phyloP scores from a whole-genome alignment of 2,329 filamentous ascomycete genomes.

The Podosphaera xanthii region DNA sequence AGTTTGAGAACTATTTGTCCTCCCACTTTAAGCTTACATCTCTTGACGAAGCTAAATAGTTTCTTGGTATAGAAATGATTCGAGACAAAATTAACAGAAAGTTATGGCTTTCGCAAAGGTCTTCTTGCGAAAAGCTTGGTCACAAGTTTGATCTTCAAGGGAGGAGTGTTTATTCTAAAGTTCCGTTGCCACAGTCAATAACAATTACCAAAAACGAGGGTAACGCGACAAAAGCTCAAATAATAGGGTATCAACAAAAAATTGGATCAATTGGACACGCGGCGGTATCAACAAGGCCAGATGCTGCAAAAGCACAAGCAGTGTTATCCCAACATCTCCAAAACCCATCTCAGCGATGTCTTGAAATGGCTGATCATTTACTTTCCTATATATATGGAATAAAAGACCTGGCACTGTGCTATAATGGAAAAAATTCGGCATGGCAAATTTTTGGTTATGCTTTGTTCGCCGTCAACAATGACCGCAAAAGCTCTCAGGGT shows the following conservation, averaged over 20 bases:
- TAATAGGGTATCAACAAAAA: not conserved
- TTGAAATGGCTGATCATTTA: not conserved
- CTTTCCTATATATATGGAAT: not conserved
- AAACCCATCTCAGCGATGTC: not conserved
- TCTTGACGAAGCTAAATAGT: not conserved
- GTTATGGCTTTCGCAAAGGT: not conserved
- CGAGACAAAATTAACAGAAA: not conserved
- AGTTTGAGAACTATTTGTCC: too few relatives aligned
- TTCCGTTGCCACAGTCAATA: not conserved
- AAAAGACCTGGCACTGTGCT: not conserved
- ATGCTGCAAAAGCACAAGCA: not conserved
- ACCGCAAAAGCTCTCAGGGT: not conserved
- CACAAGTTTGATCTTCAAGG: not conserved
- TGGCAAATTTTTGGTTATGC: not conserved
- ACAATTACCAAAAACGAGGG: not conserved
- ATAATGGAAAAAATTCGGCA: not conserved
- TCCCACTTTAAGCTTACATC: too few relatives aligned
- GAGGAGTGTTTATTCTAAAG: not conserved
- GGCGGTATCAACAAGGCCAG: not conserved
- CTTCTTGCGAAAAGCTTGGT: not conserved
- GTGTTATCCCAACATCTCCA: not conserved
- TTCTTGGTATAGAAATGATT: not conserved
- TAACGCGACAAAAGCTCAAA: not conserved
- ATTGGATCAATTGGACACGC: not conserved
- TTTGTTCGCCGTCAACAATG: not conserved